Base-by-base conservation (phyloP, 345 rosid species). In the Combretum micranthum region DNA sequence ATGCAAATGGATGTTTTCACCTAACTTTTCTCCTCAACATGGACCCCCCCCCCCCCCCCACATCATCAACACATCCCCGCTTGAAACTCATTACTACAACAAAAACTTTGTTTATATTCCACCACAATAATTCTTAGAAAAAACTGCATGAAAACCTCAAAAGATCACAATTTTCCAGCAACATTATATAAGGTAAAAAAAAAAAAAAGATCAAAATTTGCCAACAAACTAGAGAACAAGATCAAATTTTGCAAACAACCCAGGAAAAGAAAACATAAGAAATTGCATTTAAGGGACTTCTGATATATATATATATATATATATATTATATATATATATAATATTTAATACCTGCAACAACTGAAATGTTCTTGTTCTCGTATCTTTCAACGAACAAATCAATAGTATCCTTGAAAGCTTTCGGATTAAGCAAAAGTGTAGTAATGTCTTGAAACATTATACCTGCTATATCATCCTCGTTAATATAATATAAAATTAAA, bases 391-490 rank as follows among this genome's bases (percentile, higher is more conserved):
- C 92, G 62, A 94, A 90, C 72, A 94, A 62, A 67, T 90, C 97
- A 61, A 94, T 67, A 22, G 99, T 79, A 60, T 87, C 97, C 79
- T 83, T 94, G 75, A 94, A 94, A 15, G 94, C 90, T 63, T 80
- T 72, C 19, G 92, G 88, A 76, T 94, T 88, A 75, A 90, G 77
- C 56, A 94, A 71, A 50, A 90, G 85, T 20, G 97, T 85, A 23
- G 99, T 90, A 65, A 94, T 84, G 73, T 94, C 99, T 66, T 87
- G 97, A 69, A 94, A 94, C 96, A 87, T 90, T 20, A 90, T 90
- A 54, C 97, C 97, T 94, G 79, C 70, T 68, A 66, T 51, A 56
- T 7, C 37, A 54, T 20, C 37, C 52, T 22, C 49, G 50, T 20
- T 19, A 45, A 22, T 17, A 39, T 32, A 11, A 32, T n/a, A n/a